These are phyloP conservation scores for Fusarium ambrosium DNA, from an alignment of 2,329 filamentous ascomycete species.

Conservation along the genomic window DNA sequence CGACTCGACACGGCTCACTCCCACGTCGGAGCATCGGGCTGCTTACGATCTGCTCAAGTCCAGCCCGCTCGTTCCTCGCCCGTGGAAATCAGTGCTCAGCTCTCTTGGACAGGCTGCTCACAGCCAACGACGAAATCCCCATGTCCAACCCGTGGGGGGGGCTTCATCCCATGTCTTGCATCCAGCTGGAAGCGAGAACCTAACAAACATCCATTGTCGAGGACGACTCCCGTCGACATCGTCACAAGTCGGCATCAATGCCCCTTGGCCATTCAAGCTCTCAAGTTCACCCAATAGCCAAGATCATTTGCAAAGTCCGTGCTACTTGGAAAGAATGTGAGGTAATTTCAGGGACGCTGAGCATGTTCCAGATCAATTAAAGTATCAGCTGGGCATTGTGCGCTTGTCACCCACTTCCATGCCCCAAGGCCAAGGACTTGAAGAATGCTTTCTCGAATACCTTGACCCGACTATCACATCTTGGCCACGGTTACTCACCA, in stretches of 20 bases:
- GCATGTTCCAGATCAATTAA: not conserved
- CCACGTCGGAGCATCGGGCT: slow-evolving; percentile 1
- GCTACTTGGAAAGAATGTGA: not conserved
- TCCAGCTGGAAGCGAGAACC: not conserved
- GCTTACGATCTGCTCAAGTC: not conserved
- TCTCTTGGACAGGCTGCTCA: not conserved
- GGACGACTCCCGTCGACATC: not conserved
- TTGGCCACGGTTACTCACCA: not conserved
- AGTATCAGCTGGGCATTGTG: not conserved
- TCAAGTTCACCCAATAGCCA: not conserved
- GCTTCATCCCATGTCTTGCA: not conserved
- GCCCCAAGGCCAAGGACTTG: not conserved
- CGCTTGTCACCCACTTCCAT: not conserved
- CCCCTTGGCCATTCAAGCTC: not conserved
- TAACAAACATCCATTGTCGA: not conserved
- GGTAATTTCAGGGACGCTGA: not conserved
- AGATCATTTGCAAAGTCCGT: not conserved
- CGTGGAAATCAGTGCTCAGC: not conserved
- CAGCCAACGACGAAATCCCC: not conserved
- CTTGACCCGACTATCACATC: not conserved
- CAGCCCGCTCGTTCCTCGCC: not conserved
- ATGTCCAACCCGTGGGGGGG: not conserved
- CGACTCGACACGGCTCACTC: slow-evolving; percentile 9
- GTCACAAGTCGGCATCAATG: not conserved
- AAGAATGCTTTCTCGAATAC: not conserved